Evolutionary conservation across 73 alveolate species (phyloP).

Genomic region (Stentor roeselii): DNA sequence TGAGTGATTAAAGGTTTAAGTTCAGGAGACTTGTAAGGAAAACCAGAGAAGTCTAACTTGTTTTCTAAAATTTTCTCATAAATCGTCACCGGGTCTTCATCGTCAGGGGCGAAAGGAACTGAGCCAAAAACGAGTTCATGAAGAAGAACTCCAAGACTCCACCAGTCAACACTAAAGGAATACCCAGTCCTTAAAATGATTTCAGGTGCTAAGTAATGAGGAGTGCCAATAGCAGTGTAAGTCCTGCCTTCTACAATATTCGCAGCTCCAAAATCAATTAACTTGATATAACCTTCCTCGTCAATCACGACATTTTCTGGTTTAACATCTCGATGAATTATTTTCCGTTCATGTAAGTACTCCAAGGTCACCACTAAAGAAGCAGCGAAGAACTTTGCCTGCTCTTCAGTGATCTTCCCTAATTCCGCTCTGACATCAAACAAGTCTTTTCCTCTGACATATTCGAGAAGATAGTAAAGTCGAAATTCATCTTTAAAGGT

Average conservation of each 20-base stretch:
- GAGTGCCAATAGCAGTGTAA: constrained; percentile 33
- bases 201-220: constrained; percentile 43
- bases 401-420: constrained; percentile 50
- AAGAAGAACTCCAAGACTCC: constrained; percentile 29
- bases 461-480: constrained; percentile 60
- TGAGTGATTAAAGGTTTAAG: constrained; percentile 23
- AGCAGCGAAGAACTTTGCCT: constrained; percentile 42
- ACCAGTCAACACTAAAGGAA: constrained; percentile 32
- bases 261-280: constrained; percentile 37
- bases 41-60: background rate
- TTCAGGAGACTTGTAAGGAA: background rate
- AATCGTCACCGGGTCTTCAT: background rate
- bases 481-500: constrained; percentile 61
- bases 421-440: constrained; percentile 67
- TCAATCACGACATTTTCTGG: constrained; percentile 78
- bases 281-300: constrained; percentile 33
- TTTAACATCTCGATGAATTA: constrained; percentile 61
- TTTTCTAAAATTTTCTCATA: background rate
- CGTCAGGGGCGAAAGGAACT: constrained; percentile 26
- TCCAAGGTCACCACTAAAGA: constrained; percentile 43
- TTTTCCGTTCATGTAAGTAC: constrained; percentile 56
- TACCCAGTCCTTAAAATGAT: constrained; percentile 31
- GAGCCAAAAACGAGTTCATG: constrained; percentile 32
- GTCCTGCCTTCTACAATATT: constrained; percentile 16
- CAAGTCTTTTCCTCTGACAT: constrained; percentile 66